Percentiles rank a stretch among this genome's conserved stretches.
Evolutionary conservation across 768 basidiomycete species (phyloP).

Genomic region (Hericium coralloides): DNA sequence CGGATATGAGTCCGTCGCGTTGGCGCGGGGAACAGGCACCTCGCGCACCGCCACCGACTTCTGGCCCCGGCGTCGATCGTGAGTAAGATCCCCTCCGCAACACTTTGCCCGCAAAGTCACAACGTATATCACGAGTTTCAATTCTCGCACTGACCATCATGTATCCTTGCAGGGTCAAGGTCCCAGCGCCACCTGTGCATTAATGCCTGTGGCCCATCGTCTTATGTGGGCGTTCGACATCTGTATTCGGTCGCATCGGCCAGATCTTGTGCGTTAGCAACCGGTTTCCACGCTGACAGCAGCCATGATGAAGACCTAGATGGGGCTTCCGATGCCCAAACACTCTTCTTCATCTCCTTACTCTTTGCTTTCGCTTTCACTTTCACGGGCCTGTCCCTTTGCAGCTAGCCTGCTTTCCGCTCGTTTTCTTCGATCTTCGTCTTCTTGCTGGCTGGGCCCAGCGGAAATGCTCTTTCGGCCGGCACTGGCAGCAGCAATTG

Average conservation of each 20-base stretch:
- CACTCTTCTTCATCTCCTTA: not conserved
- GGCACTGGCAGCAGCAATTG: slow-evolving; percentile 3
- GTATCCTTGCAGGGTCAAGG: no score
- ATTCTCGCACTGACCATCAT: no score
- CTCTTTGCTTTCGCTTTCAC: not conserved
- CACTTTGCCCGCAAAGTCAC: no score
- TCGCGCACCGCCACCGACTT: no score
- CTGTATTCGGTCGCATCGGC: not conserved
- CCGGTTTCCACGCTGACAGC: not conserved
- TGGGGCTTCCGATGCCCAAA: not conserved
- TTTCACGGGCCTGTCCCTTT: not conserved
- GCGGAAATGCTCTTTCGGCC: slow-evolving; percentile 27
- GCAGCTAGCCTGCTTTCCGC: slow-evolving; percentile 43
- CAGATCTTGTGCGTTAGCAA: not conserved
- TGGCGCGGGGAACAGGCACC: no score
- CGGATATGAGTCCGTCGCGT: no score
- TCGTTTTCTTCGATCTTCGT: slow-evolving; percentile 26
- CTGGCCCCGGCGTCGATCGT: no score
- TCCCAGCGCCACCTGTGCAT: no score
- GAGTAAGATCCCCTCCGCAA: no score
- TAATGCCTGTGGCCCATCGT: no score
- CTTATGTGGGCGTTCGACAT: no score
- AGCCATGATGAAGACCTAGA: not conserved
- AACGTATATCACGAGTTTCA: no score
- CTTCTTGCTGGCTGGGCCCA: slow-evolving; percentile 19